Evolutionary conservation across 345 rosid genomes (phyloP), one percentile per base, ranked within the genome.

Genomic region (Camelina hispida): DNA sequence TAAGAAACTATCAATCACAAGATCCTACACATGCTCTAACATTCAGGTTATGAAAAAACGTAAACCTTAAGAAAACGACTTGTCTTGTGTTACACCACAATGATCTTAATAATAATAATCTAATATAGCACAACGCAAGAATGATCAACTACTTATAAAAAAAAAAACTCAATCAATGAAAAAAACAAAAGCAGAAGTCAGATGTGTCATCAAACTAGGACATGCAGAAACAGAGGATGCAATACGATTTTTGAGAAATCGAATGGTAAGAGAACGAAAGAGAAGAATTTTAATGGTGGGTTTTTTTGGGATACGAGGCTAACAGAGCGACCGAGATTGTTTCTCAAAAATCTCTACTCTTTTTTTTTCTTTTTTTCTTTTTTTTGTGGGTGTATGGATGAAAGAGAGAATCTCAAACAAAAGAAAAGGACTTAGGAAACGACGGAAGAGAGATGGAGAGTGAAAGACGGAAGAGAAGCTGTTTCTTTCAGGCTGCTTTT

Each of bases 51-150:
- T 43, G 6, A 13, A 42, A 13, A 79, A 79, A 82, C 61, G 79
- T 81, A 79, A 83, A 82, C 80, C 80, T 81, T 68, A 72, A 61
- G 83, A 80, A 86, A 84, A 86, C 62, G 82, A 87, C 83, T 61
- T 58, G 57, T 60, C 9, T 62, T 46, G 69, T 80, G 30, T 28
- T 28, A 28, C 63, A 18, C 37, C 35, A 32, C 35, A 32, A 32
- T 32, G 7, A 34, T 7, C 37, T 34, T 34, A 7, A 34, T 34
- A 1, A 34, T 34, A 1, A 7, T 34, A 28, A 28, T 28, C 60
- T 61, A 66, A 43, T 37, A 70, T 32, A 62, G 67, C 77, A 57
- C 59, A 76, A 58, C 30, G 30, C 30, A 28, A 28, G 42, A 78
- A 23, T 59, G 46, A 62, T 35, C 61, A 28, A 47, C 4, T 67